Evolutionary conservation across 202 grass and related monocot species (phyloP), one percentile per base, ranked within the genome.

Genomic region (Alloteropsis angusta): DNA sequence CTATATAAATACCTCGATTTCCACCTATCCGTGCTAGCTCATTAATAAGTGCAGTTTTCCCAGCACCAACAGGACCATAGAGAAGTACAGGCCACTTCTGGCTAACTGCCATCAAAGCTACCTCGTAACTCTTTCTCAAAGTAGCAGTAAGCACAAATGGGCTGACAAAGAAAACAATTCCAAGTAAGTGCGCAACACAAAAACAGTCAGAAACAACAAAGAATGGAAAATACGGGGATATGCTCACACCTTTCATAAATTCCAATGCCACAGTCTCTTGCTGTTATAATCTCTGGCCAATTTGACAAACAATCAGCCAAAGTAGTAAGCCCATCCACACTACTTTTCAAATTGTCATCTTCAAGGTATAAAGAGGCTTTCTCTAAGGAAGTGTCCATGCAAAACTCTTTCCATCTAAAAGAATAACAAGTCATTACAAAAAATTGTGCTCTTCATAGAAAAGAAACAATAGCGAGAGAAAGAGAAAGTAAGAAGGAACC

Each of bases 21-120:
- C 78, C 77, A 77, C 32, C 57, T 46, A 81, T 80, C 19, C 81
- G 78, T 54, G 94, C 87, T 50, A 94, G 60, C 72, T 84, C 83
- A 68, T 97, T 92, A 56, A 97, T 92, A 60, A 97, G 84, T 72
- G 91, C 85, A 79, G 91, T 94, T 87, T 97, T 97, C 48, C 95
- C 95, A 75, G 87, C 75, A 61, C 95, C 95, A 78, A 93, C 87
- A 73, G 95, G 87, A 22, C 95, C 95, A 76, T 94, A 87, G 34
- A 97, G 83, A 86, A 97, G 91, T 59, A 94, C 70, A n/a, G 94
- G 87, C 94, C 91, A 97, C 64, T 84, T 94, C 83, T 97, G 91
- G 72, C 75, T 80, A 80, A 92, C 85, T 65, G 89, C 85, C 89
- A 97, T 92, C 36, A 75, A 50, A 83, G 87, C 78, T 80, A 97